phyloP scores from a whole-genome alignment of 306 rosid species.

The Cicer bijugum region DNA sequence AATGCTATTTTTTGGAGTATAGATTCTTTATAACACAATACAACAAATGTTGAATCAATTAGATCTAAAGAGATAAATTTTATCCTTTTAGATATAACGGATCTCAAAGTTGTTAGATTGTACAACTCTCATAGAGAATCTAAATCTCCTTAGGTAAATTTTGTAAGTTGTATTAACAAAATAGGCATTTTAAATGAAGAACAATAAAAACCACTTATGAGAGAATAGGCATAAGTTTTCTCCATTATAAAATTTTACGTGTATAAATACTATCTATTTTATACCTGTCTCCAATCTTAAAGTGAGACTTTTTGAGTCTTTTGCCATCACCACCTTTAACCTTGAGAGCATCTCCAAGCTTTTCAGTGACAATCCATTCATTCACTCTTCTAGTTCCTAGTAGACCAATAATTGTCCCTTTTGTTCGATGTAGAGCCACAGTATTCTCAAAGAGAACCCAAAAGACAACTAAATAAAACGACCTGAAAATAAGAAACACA shows the following conservation, averaged over 20 bases:
- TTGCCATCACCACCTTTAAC: constrained; percentile 47
- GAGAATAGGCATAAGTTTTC: too few species aligned
- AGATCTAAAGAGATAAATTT: too few species aligned
- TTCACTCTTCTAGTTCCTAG: constrained; percentile 71
- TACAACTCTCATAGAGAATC: too few species aligned
- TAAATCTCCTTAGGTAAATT: too few species aligned
- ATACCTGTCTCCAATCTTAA: constrained; percentile 81
- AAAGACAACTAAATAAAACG: constrained; percentile 66
- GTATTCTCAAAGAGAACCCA: constrained; percentile 93
- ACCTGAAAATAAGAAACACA: constrained; percentile 55
- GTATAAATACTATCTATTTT: not conserved
- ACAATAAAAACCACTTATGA: too few species aligned
- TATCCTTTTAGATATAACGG: too few species aligned
- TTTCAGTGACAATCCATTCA: constrained; percentile 93
- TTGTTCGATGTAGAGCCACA: constrained; percentile 83
- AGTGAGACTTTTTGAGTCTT: constrained; percentile 51
- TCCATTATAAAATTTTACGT: not conserved
- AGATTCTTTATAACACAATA: too few species aligned
- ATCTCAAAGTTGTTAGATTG: too few species aligned
- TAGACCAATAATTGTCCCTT: constrained; percentile 82
- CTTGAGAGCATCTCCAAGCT: constrained; percentile 79
- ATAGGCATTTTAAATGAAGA: too few species aligned
- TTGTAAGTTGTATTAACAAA: too few species aligned
- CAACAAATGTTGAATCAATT: too few species aligned
- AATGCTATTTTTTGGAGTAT: too few species aligned